Evolutionary conservation across 371 early-diverging fungal genomes (phyloP).

Genomic region (Mucor velutinosus): DNA sequence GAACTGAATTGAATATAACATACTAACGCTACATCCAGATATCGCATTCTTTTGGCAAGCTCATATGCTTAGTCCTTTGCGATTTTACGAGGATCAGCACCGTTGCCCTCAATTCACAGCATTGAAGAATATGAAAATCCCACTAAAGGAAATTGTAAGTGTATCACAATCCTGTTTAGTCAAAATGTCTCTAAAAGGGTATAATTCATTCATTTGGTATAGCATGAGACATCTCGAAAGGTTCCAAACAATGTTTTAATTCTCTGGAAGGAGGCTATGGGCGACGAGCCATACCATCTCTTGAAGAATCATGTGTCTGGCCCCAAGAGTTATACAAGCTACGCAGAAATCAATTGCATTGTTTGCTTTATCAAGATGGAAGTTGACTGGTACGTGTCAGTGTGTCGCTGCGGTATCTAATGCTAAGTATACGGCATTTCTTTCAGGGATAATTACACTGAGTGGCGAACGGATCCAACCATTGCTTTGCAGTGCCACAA

Average conservation of each 20-base stretch:
- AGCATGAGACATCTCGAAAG: background rate
- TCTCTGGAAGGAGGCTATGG: background rate
- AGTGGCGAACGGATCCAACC: conserved; percentile 12
- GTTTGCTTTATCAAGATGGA: background rate
- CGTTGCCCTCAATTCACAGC: background rate
- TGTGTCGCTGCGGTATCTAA: background rate
- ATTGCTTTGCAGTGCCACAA: conserved; percentile 9
- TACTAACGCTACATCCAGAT: background rate
- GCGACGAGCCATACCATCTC: background rate
- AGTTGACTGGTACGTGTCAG: background rate
- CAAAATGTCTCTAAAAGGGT: background rate
- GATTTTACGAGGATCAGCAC: conserved; percentile 15
- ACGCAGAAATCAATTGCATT: background rate
- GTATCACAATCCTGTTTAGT: background rate
- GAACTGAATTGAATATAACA: background rate
- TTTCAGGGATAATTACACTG: conserved; percentile 8
- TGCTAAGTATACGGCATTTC: background rate
- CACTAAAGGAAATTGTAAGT: conserved; percentile 7
- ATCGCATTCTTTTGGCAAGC: conserved; percentile 26
- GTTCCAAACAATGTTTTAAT: background rate
- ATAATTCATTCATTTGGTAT: background rate
- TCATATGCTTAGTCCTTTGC: conserved; percentile 19
- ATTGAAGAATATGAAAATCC: background rate
- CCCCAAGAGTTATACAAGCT: background rate
- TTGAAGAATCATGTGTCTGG: background rate